Evolutionary conservation across 129 eudicot species (phyloP).

Genomic region (Dittrichia graveolens): DNA sequence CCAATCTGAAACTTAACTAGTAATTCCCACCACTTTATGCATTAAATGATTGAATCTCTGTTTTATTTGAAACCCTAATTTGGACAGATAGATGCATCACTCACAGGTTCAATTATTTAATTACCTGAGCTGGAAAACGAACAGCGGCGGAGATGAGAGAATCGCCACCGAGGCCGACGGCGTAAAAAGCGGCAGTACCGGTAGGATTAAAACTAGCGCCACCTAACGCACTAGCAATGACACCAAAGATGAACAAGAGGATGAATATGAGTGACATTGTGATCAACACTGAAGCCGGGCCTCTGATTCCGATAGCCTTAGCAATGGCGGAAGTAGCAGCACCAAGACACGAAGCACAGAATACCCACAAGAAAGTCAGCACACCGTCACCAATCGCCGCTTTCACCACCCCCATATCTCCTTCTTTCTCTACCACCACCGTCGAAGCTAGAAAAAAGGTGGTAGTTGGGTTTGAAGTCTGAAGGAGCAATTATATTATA

Average conservation of each 20-base stretch:
- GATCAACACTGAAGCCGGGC: constrained; percentile 39
- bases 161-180: constrained; percentile 54
- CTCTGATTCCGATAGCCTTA: constrained; percentile 41
- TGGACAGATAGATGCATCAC: too few relatives aligned
- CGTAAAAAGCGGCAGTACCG: constrained; percentile 75
- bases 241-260: constrained; percentile 53
- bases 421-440: too few relatives aligned
- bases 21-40: too few relatives aligned
- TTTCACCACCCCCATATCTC: constrained; percentile 49
- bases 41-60: too few relatives aligned
- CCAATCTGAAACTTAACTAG: too few relatives aligned
- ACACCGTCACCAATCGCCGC: constrained; percentile 50
- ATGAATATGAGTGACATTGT: constrained; percentile 47
- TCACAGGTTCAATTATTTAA: too few relatives aligned
- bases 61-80: too few relatives aligned
- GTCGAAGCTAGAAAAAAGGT: neutral
- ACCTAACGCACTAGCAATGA: constrained; percentile 48
- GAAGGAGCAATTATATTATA: constrained; percentile 8
- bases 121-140: constrained; percentile 87
- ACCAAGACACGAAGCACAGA: constrained; percentile 52
- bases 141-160: constrained; percentile 68
- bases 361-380: constrained; percentile 61
- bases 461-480: constrained; percentile 1
- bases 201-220: constrained; percentile 89
- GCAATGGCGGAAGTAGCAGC: constrained; percentile 46